These are phyloP conservation scores for Hirsutella thompsonii DNA, from an alignment of 2,329 filamentous ascomycete species.

Conservation along the genomic window DNA sequence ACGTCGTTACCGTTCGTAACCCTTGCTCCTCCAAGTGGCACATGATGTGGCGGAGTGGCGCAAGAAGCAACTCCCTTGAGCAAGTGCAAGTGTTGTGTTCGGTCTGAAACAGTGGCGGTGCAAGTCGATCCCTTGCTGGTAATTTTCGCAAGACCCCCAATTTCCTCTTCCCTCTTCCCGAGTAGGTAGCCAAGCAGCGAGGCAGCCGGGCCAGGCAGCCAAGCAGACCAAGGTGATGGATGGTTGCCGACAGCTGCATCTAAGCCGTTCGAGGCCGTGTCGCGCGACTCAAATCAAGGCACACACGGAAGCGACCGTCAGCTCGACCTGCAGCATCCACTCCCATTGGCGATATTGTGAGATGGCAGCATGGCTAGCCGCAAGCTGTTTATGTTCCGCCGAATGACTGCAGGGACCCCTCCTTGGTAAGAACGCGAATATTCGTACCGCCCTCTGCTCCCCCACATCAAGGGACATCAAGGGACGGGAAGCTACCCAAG, in stretches of 20 bases:
- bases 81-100: not conserved
- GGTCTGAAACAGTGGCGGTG: constrained; percentile 8
- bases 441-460: no score
- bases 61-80: not conserved
- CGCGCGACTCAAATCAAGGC: not conserved
- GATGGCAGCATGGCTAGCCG: not conserved
- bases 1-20: not conserved
- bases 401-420: no score
- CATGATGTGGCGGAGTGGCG: not conserved
- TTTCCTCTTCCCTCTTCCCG: not conserved
- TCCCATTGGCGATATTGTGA: not conserved
- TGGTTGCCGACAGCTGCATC: not conserved
- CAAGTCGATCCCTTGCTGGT: constrained; percentile 3
- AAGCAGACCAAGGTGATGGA: no score
- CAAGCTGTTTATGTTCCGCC: no score
- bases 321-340: not conserved
- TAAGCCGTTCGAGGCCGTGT: not conserved
- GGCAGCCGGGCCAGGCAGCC: no score
- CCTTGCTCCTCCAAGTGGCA: not conserved
- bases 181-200: no score
- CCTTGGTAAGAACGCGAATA: no score
- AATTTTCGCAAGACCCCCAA: no score
- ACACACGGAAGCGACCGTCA: not conserved
- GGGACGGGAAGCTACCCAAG: no score
- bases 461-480: no score